These are phyloP conservation scores for Hortaea sp. DNA, from an alignment of 2,329 filamentous ascomycete species.

Conservation along the genomic window DNA sequence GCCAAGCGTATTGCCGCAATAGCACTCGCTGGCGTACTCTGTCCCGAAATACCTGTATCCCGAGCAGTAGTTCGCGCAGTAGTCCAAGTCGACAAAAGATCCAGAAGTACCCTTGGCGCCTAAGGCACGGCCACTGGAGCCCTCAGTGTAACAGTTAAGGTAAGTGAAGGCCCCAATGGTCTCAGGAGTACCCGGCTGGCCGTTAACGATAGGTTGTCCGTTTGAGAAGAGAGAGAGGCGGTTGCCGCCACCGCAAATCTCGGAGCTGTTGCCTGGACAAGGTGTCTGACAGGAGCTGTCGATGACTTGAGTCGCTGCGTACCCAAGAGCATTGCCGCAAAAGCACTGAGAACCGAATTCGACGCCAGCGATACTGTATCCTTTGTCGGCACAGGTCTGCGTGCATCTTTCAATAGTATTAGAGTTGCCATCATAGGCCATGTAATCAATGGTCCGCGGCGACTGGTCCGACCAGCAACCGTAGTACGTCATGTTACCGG, in stretches of 20 bases:
- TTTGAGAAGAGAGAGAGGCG: slow-evolving; percentile 25
- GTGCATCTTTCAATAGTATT: slow-evolving; percentile 26
- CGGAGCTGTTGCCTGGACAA: slow-evolving; percentile 22
- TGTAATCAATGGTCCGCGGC: slow-evolving; percentile 14
- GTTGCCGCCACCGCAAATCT: slow-evolving; percentile 22
- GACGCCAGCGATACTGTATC: slow-evolving; percentile 27
- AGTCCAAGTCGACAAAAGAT: slow-evolving; percentile 30
- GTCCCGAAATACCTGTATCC: slow-evolving; percentile 30
- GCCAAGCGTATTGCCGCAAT: slow-evolving; percentile 17
- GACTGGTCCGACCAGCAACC: slow-evolving; percentile 27
- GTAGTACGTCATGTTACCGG: slow-evolving; percentile 26
- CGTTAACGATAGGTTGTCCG: slow-evolving; percentile 11
- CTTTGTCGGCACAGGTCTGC: slow-evolving; percentile 18
- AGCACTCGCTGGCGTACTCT: slow-evolving; percentile 30
- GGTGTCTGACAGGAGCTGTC: slow-evolving; percentile 21
- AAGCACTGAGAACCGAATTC: slow-evolving; percentile 25
- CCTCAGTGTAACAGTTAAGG: slow-evolving; percentile 23
- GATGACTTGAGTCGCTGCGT: slow-evolving; percentile 16
- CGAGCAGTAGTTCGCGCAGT: slow-evolving; percentile 27
- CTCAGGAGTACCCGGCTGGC: slow-evolving; percentile 18
- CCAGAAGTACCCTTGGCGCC: slow-evolving; percentile 15
- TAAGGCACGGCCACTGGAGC: slow-evolving; percentile 17
- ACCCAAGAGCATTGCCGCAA: slow-evolving; percentile 23
- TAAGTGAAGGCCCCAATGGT: slow-evolving; percentile 19
- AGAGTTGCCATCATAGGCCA: slow-evolving; percentile 16